phyloP scores from a whole-genome alignment of 768 basidiomycete genomes.

The Tulasnella sp. region DNA sequence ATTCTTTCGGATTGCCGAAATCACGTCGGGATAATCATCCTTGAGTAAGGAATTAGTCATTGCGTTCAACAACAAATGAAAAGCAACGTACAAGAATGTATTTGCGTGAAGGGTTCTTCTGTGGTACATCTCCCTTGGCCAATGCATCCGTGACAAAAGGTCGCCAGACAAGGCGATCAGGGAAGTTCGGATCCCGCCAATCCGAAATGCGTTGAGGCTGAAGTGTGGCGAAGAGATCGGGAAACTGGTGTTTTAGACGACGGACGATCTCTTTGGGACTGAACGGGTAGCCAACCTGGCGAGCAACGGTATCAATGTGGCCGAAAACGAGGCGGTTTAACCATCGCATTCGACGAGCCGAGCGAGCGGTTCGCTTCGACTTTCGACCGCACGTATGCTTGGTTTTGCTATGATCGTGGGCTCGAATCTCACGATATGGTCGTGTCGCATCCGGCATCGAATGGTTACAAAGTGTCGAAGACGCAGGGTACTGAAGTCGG shows the following conservation, averaged over 20 bases:
- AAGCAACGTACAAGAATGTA: not conserved
- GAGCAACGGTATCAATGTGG: not conserved
- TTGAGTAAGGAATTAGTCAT: not conserved
- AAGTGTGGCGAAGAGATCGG: not conserved
- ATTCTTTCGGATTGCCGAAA: not conserved
- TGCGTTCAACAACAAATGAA: not conserved
- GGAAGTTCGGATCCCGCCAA: not conserved
- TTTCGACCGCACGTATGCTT: not conserved
- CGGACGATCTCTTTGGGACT: not conserved
- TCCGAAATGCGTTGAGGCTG: not conserved
- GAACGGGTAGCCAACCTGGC: not conserved
- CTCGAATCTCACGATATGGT: not conserved
- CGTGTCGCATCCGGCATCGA: not conserved
- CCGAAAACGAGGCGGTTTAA: not conserved
- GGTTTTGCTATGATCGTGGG: not conserved
- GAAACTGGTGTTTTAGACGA: not conserved
- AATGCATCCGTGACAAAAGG: not conserved
- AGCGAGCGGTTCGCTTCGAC: too few species aligned
- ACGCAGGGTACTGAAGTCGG: not conserved
- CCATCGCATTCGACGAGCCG: not conserved
- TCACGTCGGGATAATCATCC: not conserved
- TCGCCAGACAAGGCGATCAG: not conserved
- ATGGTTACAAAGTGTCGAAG: not conserved
- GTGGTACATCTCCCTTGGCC: not conserved
- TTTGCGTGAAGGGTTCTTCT: not conserved